phyloP scores from a whole-genome alignment of 2,329 filamentous ascomycete genomes.

The Penicillium concentricum region DNA sequence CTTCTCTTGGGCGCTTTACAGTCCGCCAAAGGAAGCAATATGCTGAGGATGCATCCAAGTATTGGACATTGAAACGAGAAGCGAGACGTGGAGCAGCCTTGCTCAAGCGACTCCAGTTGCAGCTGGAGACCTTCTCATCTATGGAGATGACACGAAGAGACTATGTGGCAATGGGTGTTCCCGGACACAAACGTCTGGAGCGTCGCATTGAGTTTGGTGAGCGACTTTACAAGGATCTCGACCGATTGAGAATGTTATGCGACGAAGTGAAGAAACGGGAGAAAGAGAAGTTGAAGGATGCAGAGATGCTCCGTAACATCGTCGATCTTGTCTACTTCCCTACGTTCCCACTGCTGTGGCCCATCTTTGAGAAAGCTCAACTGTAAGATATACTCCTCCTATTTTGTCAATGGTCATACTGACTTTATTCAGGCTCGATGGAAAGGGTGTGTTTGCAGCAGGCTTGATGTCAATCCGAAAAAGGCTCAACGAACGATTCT shows the following conservation, averaged over 20 bases:
- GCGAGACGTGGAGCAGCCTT: slow-evolving; percentile 86
- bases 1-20: slow-evolving; percentile 78
- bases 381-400: slow-evolving; percentile 59
- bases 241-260: slow-evolving; percentile 69
- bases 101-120: slow-evolving; percentile 86
- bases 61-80: slow-evolving; percentile 97
- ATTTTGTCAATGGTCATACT: slow-evolving; percentile 9
- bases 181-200: slow-evolving; percentile 72
- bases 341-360: slow-evolving; percentile 70
- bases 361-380: slow-evolving; percentile 76
- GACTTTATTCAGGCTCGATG: slow-evolving; percentile 44
- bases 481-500: slow-evolving; percentile 56
- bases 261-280: slow-evolving; percentile 74
- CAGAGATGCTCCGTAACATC: slow-evolving; percentile 72
- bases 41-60: slow-evolving; percentile 87
- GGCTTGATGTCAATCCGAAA: slow-evolving; percentile 53
- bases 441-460: slow-evolving; percentile 55
- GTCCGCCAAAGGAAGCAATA: slow-evolving; percentile 87
- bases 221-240: slow-evolving; percentile 63
- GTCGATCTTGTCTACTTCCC: slow-evolving; percentile 92
- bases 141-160: slow-evolving; percentile 96
- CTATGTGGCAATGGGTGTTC: slow-evolving; percentile 90
- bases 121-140: slow-evolving; percentile 94
- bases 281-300: slow-evolving; percentile 71
- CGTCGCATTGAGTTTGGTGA: slow-evolving; percentile 87